These are phyloP conservation scores for Zygotorulaspora chibaensis DNA, from an alignment of 805 yeast genomes.

Conservation along the genomic window DNA sequence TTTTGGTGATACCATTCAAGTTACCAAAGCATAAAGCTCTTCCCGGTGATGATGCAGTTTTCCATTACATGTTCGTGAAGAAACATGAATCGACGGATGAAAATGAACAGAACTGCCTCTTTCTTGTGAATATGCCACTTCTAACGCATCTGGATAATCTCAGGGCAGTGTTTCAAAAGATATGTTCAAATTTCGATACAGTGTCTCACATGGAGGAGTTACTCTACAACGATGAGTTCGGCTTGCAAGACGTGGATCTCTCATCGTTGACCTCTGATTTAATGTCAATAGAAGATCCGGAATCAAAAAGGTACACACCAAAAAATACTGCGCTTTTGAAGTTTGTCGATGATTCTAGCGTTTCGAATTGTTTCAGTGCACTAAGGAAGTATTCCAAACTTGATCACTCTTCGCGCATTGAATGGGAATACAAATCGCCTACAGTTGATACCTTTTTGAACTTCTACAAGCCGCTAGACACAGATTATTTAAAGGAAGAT, in stretches of 20 bases:
- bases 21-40: constrained; percentile 21
- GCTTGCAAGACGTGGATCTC: constrained; percentile 48
- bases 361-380: constrained; percentile 55
- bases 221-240: constrained; percentile 41
- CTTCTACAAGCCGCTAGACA: constrained; percentile 42
- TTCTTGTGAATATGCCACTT: constrained; percentile 72
- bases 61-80: constrained; percentile 61
- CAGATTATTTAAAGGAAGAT: constrained; percentile 47
- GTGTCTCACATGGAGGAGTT: constrained; percentile 59
- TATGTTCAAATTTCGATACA: constrained; percentile 42
- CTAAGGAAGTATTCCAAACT: constrained; percentile 54
- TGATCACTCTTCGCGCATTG: constrained; percentile 35
- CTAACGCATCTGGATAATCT: constrained; percentile 49
- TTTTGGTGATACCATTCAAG: constrained; percentile 33
- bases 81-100: constrained; percentile 52
- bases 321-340: constrained; percentile 69
- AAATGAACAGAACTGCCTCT: constrained; percentile 52
- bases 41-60: constrained; percentile 12
- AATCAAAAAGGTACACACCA: constrained; percentile 49
- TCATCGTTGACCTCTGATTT: constrained; percentile 57
- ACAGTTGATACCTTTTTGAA: constrained; percentile 42
- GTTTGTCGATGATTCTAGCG: constrained; percentile 61
- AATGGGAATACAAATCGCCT: constrained; percentile 33
- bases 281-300: constrained; percentile 34
- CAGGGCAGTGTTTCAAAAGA: constrained; percentile 51